Evolutionary conservation across 768 basidiomycete species (phyloP), one percentile per base, ranked within the genome.

Genomic region (Pisolithus marmoratus): DNA sequence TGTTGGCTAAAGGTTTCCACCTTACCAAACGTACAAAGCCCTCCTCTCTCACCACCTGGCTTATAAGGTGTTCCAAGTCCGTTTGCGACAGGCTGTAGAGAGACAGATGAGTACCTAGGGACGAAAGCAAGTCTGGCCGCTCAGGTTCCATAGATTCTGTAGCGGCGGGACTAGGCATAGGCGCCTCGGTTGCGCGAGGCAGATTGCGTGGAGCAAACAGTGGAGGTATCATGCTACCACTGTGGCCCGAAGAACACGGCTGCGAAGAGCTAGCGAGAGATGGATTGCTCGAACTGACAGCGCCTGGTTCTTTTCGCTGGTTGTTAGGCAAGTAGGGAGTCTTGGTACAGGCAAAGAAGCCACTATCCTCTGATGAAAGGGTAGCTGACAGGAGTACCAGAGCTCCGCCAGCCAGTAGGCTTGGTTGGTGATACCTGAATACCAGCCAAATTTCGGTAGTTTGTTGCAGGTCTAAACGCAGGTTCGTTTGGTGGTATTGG

Each of bases 21-120:
- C 79, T 54, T 59, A 89, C 91, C 79, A 97, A 74, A 56, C 79
- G 76, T 12, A 76, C 67, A 61, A 96, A 92, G 7, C 90, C 83
- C 48, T 93, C 83, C 63, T 90, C 87, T 49, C 81, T 77, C 17
- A 89, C 73, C 22, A 88, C 75, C 24, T 82, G 75, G 11, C 76
- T 73, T 17, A 89, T 75, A 2, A 85, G 62, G 42, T 67, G 66
- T 59, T 87, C 84, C 12, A 90, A 74, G 7, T 76, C 72, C 11
- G 65, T 51, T 31, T 65, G 70, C 22, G 84, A 64, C 24, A 87
- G 64, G 47, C 77, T 66, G 56, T 86, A 84, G n/a, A 88, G 58
- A 1, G 69, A 68, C 0, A 77, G 70, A 19, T 69, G 58, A 34
- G 81, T 72, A 38, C 67, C 67, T 15, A 85, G 65, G 1, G 76